Evolutionary conservation across 805 yeast species (phyloP).

Genomic region (Saturnispora zaruensis): DNA sequence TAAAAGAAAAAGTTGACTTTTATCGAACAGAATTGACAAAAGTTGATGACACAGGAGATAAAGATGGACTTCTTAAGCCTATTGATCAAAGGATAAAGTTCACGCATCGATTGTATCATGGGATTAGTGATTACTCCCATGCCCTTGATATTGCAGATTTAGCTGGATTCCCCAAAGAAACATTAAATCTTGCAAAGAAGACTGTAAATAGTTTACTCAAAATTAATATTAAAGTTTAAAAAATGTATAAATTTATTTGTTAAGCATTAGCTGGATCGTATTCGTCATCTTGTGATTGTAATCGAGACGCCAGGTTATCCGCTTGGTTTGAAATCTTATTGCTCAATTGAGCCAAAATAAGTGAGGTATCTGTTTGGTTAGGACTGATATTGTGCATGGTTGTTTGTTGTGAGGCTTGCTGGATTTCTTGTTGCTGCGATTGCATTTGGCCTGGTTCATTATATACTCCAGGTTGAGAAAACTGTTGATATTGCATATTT

Average conservation of each 20-base stretch:
- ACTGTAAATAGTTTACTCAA: conserved; percentile 20
- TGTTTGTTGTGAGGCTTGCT: neutral
- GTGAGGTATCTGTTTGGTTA: conserved; percentile 9
- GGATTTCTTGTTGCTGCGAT: conserved; percentile 11
- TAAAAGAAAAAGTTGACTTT: conserved; percentile 20
- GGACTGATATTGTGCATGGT: neutral
- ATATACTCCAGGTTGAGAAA: neutral
- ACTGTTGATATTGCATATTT: neutral
- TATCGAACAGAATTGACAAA: conserved; percentile 21
- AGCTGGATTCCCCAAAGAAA: conserved; percentile 68
- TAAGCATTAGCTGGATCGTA: conserved; percentile 19
- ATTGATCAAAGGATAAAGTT: conserved; percentile 30
- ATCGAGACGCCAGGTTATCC: neutral
- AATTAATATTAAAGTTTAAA: neutral
- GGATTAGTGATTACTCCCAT: conserved; percentile 67
- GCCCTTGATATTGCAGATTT: conserved; percentile 68
- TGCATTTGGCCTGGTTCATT: conserved; percentile 15
- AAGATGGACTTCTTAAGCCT: conserved; percentile 9
- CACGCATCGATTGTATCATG: conserved; percentile 53
- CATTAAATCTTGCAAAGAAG: conserved; percentile 43
- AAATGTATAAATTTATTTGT: conserved; percentile 3
- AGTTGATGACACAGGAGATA: neutral
- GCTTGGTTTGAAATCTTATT: conserved; percentile 1
- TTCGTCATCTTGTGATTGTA: conserved; percentile 14
- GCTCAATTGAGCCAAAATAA: conserved; percentile 13